Evolutionary conservation across 441 rosid genomes (phyloP).

Genomic region (Viola pubescens): DNA sequence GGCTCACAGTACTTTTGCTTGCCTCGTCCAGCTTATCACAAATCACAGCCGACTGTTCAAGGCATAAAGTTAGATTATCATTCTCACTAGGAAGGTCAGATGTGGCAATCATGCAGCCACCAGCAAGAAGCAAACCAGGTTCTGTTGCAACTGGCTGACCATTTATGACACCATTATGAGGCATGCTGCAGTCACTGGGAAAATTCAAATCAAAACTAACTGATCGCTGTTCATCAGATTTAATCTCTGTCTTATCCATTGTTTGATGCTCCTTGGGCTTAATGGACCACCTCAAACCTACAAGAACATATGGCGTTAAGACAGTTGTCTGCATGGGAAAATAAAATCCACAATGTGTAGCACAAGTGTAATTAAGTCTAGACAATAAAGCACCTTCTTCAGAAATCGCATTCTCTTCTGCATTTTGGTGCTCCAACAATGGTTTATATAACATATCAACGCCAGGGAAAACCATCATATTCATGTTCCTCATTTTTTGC

Average conservation of each 20-base stretch:
- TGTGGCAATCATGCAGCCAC: slow-evolving; percentile 19
- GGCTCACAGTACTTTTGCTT: slow-evolving; percentile 7
- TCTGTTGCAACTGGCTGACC: slow-evolving; percentile 24
- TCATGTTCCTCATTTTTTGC: slow-evolving; percentile 50
- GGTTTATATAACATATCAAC: slow-evolving; percentile 82
- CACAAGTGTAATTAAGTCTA: not conserved
- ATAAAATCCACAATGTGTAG: not conserved
- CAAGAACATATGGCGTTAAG: slow-evolving; percentile 11
- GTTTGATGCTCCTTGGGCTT: slow-evolving; percentile 21
- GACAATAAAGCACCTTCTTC: slow-evolving; percentile 31
- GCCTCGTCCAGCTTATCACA: slow-evolving; percentile 15
- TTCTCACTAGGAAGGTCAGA: slow-evolving; percentile 22
- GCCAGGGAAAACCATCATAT: slow-evolving; percentile 81
- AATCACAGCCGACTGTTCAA: slow-evolving; percentile 9
- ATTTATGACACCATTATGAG: slow-evolving; percentile 13
- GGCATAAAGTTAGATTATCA: slow-evolving; percentile 11
- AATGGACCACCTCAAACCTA: slow-evolving; percentile 27
- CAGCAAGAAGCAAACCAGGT: slow-evolving; percentile 22
- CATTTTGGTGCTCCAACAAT: slow-evolving; percentile 25
- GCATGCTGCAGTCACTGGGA: slow-evolving; percentile 18
- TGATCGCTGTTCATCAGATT: slow-evolving; percentile 19
- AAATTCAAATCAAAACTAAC: slow-evolving; percentile 27
- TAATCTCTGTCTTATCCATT: slow-evolving; percentile 21
- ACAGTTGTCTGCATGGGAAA: not conserved
- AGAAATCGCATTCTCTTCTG: slow-evolving; percentile 18